Evolutionary conservation across 2,329 filamentous ascomycete species (phyloP), one percentile per base, ranked within the genome.

Genomic region (Elsinoe arachidis): DNA sequence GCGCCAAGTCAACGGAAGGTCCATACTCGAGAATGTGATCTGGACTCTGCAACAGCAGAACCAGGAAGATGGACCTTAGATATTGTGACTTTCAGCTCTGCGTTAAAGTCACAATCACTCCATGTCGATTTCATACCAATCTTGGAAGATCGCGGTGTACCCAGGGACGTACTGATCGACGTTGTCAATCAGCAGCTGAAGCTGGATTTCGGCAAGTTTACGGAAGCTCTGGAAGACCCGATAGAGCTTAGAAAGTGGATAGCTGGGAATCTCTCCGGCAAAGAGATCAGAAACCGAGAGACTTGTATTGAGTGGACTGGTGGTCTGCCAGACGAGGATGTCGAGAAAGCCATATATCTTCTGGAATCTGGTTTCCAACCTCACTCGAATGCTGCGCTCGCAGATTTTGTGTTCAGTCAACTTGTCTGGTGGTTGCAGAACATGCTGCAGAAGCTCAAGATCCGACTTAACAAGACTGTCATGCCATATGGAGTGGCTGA

Each of bases 71-170:
- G 84, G 2, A 87, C 83, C 0, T 83, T 91, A 21, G 86, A 90
- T 61, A 76, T 90, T 4, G 73, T 79, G 3, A 75, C 73, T 3
- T 69, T 71, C 6, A 79, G 80, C 0, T 69, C 70, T 0, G 69
- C 74, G 2, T 72, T 80, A 2, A 75, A 67, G 11, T 70, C 80
- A 0, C 81, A 84, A 0, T 72, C 75, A 0, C 71, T 91, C 0
- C 88, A 90, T 63, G 71, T 80, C 0, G 85, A 88, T 26, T 83
- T 90, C 52, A 77, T 92, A 1, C 81, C 84, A 0, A 81, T 92
- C 0, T 70, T 92, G 0, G 74, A 83, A 15, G 80, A 86, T 34
- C 76, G 83, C 30, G 80, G 85, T 0, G 73, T 75, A 0, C 63
- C 80, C 9, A 66, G 66, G 5, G 47, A 71, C 0, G 67, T 69